These are phyloP conservation scores for Actinomortierella wolfii DNA, from an alignment of 371 early-diverging fungal genomes.

Conservation along the genomic window DNA sequence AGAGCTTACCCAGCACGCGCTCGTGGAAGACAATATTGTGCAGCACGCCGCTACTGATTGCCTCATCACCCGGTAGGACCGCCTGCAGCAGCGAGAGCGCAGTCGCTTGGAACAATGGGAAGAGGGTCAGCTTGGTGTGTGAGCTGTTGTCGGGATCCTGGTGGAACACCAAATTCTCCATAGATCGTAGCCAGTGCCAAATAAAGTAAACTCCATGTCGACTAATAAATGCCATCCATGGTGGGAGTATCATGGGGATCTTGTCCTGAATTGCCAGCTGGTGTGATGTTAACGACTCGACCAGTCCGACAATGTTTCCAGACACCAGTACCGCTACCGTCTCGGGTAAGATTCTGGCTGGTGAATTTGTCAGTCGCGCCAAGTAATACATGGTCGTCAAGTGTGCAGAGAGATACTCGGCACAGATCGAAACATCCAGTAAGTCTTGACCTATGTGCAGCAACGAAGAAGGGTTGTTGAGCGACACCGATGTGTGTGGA, in stretches of 20 bases:
- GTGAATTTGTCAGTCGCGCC: slow-evolving; percentile 26
- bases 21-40: slow-evolving; percentile 33
- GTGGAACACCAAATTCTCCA: slow-evolving; percentile 40
- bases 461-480: slow-evolving; percentile 22
- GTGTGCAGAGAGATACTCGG: slow-evolving; percentile 34
- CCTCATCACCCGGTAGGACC: slow-evolving; percentile 39
- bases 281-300: slow-evolving; percentile 33
- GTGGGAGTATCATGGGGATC: slow-evolving; percentile 24
- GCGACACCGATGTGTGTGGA: slow-evolving; percentile 25
- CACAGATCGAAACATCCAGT: slow-evolving; percentile 28
- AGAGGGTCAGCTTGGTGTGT: slow-evolving; percentile 42
- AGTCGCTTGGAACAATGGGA: slow-evolving; percentile 43
- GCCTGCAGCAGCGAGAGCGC: slow-evolving; percentile 38
- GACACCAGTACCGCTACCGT: slow-evolving; percentile 21
- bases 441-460: slow-evolving; percentile 13
- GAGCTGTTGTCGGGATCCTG: slow-evolving; percentile 43
- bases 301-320: slow-evolving; percentile 24
- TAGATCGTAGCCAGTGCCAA: slow-evolving; percentile 32
- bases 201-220: slow-evolving; percentile 43
- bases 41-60: slow-evolving; percentile 31
- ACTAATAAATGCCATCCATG: slow-evolving; percentile 40
- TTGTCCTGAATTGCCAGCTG: slow-evolving; percentile 39
- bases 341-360: slow-evolving; percentile 14
- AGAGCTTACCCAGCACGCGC: slow-evolving; percentile 23
- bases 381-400: slow-evolving; percentile 32